Percentiles rank a stretch among this genome's conserved stretches.
Evolutionary conservation across 148 eudicot species (phyloP).

Genomic region (Drosera capensis): DNA sequence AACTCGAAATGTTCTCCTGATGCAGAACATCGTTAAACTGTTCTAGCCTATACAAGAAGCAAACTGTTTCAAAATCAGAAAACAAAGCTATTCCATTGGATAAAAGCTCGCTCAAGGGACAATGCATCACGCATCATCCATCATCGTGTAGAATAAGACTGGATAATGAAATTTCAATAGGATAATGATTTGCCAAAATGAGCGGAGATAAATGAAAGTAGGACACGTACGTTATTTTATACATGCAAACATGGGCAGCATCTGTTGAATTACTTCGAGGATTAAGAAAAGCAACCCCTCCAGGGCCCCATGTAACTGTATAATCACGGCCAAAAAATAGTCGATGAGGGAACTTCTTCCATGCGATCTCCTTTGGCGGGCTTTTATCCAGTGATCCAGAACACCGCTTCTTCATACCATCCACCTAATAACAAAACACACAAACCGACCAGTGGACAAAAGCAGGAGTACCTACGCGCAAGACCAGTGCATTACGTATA

Average conservation of each 20-base stretch:
- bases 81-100: not conserved
- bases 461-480: not conserved
- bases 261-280: slow-evolving; percentile 46
- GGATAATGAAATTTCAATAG: no score
- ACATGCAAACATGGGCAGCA: slow-evolving; percentile 51
- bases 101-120: not conserved
- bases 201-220: not conserved
- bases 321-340: slow-evolving; percentile 68
- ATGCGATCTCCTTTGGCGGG: slow-evolving; percentile 51
- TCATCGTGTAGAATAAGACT: not conserved
- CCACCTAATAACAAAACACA: slow-evolving; percentile 34
- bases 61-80: not conserved
- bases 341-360: slow-evolving; percentile 68
- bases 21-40: slow-evolving; percentile 90
- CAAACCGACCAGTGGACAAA: not conserved
- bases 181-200: not conserved
- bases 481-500: no score
- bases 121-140: not conserved
- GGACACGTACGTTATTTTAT: slow-evolving; percentile 63
- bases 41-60: slow-evolving; percentile 52
- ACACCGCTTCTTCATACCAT: slow-evolving; percentile 69
- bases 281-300: slow-evolving; percentile 90
- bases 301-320: slow-evolving; percentile 72
- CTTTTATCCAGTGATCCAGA: slow-evolving; percentile 73
- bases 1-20: slow-evolving; percentile 48